Evolutionary conservation across 192 early-diverging fungal genomes (phyloP).

Genomic region (Podila verticillata): DNA sequence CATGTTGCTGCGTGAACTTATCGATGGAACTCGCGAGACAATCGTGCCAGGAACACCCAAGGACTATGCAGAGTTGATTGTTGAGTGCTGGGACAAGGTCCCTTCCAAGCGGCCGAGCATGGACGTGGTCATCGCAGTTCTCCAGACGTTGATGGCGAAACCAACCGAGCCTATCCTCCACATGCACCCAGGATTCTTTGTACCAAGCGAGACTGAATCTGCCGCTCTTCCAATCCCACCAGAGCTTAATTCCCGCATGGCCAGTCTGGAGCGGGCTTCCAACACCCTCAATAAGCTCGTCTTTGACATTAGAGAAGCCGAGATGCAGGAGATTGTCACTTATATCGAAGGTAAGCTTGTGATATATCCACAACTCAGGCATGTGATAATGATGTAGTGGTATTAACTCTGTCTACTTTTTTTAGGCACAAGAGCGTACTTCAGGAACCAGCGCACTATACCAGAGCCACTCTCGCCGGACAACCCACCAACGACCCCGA

Average conservation of each 20-base stretch:
- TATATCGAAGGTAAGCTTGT: conserved; percentile 24
- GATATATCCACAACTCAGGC: neutral
- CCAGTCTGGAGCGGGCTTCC: conserved; percentile 30
- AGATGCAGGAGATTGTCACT: conserved; percentile 30
- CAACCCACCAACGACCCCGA: conserved; percentile 44
- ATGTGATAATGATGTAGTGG: neutral
- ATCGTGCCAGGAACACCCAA: conserved; percentile 43
- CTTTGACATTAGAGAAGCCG: conserved; percentile 43
- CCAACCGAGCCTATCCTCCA: conserved; percentile 31
- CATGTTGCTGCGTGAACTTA: conserved; percentile 27
- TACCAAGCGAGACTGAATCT: conserved; percentile 25
- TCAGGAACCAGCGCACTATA: conserved; percentile 2
- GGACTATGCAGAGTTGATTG: conserved; percentile 47
- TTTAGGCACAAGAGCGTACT: conserved; percentile 24
- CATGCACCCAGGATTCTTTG: conserved; percentile 24
- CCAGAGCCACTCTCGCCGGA: conserved; percentile 17
- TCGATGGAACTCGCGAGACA: conserved; percentile 32
- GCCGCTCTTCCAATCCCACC: conserved; percentile 41
- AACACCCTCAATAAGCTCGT: conserved; percentile 41
- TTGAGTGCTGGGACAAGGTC: conserved; percentile 50
- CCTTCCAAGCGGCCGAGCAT: conserved; percentile 44
- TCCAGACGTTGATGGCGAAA: conserved; percentile 40
- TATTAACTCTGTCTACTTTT: neutral
- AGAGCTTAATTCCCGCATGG: conserved; percentile 32
- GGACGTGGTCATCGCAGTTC: conserved; percentile 49